These are phyloP conservation scores for Leersia perrieri DNA, from an alignment of 176 grass and related monocot species.

Conservation along the genomic window DNA sequence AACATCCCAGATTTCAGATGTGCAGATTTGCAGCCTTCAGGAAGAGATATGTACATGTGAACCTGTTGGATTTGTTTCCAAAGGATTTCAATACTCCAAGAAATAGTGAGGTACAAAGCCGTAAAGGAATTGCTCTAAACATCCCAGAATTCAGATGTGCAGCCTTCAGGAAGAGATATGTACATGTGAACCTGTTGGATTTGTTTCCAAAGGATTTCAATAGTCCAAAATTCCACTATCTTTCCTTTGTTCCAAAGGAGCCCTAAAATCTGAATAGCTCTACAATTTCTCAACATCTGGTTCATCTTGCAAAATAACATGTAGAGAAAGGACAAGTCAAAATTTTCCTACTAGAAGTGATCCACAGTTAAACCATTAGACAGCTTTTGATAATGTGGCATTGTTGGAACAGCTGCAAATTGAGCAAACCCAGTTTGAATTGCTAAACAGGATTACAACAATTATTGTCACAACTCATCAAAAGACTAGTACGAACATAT, in stretches of 20 bases:
- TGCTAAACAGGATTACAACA: constrained; percentile 5
- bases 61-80: too few relatives aligned
- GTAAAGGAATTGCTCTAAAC: background rate
- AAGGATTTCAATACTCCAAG: too few relatives aligned
- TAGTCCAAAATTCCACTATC: too few relatives aligned
- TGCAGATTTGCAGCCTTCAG: background rate
- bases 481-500: constrained; percentile 4
- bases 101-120: background rate
- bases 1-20: background rate
- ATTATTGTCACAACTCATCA: constrained; percentile 35
- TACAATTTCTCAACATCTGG: background rate
- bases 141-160: background rate
- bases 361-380: background rate
- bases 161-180: background rate
- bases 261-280: background rate
- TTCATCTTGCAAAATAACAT: background rate
- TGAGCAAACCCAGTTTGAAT: constrained; percentile 10
- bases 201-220: too few relatives aligned
- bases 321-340: background rate
- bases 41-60: too few relatives aligned
- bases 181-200: too few relatives aligned
- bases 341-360: background rate
- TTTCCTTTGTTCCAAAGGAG: too few relatives aligned
- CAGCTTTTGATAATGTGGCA: background rate
- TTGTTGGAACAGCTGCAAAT: background rate